Conservation (phyloP, 768 basidiomycete species). For the Porphyrellus cyaneotinctus region DNA sequence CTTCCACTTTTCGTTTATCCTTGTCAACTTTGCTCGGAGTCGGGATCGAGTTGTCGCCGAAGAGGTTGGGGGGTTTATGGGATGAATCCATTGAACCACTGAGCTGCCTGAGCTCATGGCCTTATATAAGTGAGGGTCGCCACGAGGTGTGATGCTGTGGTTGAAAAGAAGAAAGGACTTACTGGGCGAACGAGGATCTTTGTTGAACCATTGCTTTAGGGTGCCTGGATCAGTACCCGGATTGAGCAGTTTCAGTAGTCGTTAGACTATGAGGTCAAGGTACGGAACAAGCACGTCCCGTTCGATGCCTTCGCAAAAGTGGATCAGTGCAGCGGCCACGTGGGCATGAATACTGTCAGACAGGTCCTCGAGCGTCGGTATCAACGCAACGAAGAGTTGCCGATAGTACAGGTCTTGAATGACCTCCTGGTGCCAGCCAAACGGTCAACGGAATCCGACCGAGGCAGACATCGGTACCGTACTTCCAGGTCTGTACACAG, state of each 20-base stretch:
- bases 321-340: conserved; percentile 83
- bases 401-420: conserved; percentile 71
- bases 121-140: conserved; percentile 10
- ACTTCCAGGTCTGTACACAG: conserved; percentile 88
- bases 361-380: conserved; percentile 66
- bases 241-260: conserved; percentile 53
- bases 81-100: conserved; percentile 8
- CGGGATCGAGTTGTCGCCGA: neutral
- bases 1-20: conserved; percentile 19
- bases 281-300: conserved; percentile 69
- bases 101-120: neutral
- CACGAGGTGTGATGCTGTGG: conserved; percentile 15
- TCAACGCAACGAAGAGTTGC: conserved; percentile 65
- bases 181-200: conserved; percentile 12
- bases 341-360: conserved; percentile 72
- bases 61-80: conserved; percentile 13
- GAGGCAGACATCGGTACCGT: neutral
- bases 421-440: conserved; percentile 46
- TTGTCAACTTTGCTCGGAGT: conserved; percentile 12
- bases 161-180: conserved; percentile 1
- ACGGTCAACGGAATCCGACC: neutral
- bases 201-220: too few species aligned
- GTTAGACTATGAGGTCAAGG: conserved; percentile 75
- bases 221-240: conserved; percentile 43
- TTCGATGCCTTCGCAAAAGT: conserved; percentile 86